These are phyloP conservation scores for Paspalum notatum DNA, from an alignment of 176 grass and related monocot genomes.

Conservation along the genomic window DNA sequence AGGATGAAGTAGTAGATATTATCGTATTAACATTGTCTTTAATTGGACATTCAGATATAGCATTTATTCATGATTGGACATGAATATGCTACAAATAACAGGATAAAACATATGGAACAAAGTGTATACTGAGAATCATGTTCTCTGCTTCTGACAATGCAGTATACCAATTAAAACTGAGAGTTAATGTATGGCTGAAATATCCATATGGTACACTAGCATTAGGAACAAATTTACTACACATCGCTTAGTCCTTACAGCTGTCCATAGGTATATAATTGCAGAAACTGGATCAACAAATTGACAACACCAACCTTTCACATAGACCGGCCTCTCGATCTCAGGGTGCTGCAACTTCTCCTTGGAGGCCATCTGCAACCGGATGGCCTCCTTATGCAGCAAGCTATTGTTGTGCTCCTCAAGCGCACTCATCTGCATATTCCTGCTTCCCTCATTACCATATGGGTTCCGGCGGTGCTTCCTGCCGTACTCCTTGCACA, in stretches of 20 bases:
- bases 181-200: conserved; percentile 15
- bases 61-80: neutral
- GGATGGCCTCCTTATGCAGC: conserved; percentile 95
- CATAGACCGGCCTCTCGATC: conserved; percentile 72
- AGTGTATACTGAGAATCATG: conserved; percentile 1
- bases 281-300: conserved; percentile 6
- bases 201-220: conserved; percentile 7
- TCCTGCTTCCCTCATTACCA: conserved; percentile 97
- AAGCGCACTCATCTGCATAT: conserved; percentile 99
- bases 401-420: conserved; percentile 99
- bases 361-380: conserved; percentile 85
- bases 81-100: neutral
- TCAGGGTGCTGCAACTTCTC: conserved; percentile 63
- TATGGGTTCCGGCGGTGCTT: conserved; percentile 97
- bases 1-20: conserved; percentile 25
- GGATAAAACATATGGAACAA: conserved; percentile 26
- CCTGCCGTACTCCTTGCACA: conserved; percentile 96
- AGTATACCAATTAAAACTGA: neutral
- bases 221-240: conserved; percentile 14
- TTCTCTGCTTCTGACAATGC: conserved; percentile 18
- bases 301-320: conserved; percentile 72
- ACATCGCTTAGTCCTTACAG: conserved; percentile 25
- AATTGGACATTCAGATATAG: neutral
- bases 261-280: conserved; percentile 5
- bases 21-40: neutral